These are phyloP conservation scores for Glomus cerebriforme DNA, from an alignment of 192 early-diverging fungal genomes.

Conservation along the genomic window DNA sequence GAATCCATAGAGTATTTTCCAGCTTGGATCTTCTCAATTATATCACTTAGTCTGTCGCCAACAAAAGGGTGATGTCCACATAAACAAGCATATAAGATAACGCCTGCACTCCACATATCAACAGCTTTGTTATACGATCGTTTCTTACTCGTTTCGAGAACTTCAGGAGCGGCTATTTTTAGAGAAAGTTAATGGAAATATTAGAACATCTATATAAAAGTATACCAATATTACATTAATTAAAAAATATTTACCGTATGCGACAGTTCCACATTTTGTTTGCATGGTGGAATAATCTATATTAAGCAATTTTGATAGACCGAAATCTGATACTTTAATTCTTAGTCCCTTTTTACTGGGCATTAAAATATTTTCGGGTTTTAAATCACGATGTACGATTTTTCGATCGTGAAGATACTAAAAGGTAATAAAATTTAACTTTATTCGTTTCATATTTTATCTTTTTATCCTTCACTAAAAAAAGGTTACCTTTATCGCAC, in stretches of 20 bases:
- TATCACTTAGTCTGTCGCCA: neutral
- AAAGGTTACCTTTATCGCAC: slow-evolving; percentile 61
- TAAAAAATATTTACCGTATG: slow-evolving; percentile 55
- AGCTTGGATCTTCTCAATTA: neutral
- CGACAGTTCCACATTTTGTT: slow-evolving; percentile 88
- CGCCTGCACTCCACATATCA: slow-evolving; percentile 95
- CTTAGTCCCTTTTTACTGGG: slow-evolving; percentile 53
- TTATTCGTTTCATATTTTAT: neutral
- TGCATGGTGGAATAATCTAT: slow-evolving; percentile 62
- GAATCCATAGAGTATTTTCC: neutral
- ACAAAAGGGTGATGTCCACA: slow-evolving; percentile 87
- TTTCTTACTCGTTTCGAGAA: slow-evolving; percentile 58
- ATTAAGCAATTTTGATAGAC: slow-evolving; percentile 69
- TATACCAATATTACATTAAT: neutral
- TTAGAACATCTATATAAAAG: neutral
- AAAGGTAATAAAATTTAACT: neutral
- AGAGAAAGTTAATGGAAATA: neutral
- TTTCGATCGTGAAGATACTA: slow-evolving; percentile 82
- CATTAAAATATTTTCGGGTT: slow-evolving; percentile 76
- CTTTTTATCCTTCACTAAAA: neutral
- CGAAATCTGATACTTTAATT: slow-evolving; percentile 96
- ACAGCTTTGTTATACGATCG: slow-evolving; percentile 72
- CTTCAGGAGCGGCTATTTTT: slow-evolving; percentile 80
- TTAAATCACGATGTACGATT: slow-evolving; percentile 95
- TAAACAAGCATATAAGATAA: slow-evolving; percentile 91